Evolutionary conservation across 805 yeast genomes (phyloP).

Genomic region (Blastobotrys robertii): DNA sequence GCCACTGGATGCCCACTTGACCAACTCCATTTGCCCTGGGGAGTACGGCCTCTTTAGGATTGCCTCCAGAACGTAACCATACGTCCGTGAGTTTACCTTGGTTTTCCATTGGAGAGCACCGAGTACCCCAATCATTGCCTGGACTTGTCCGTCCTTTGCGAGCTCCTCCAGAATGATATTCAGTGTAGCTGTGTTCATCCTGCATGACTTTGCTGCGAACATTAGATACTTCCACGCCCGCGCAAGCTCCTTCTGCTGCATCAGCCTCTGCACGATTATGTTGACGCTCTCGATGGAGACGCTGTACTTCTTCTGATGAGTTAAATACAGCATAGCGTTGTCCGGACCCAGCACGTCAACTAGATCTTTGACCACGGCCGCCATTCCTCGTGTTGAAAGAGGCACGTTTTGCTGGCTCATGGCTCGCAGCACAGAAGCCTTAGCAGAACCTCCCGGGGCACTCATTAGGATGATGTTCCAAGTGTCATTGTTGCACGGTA

Average conservation of each 20-base stretch:
- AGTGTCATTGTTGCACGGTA: conserved; percentile 14
- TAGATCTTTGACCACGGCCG: conserved; percentile 9
- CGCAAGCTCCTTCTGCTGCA: conserved; percentile 4
- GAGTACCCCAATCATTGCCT: conserved; percentile 14
- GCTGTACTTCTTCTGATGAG: conserved; percentile 4
- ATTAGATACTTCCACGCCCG: conserved; percentile 17
- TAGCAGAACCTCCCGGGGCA: conserved; percentile 4
- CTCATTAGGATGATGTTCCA: conserved; percentile 16
- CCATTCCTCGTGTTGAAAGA: conserved; percentile 10
- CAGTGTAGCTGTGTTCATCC: conserved; percentile 10
- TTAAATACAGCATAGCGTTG: conserved; percentile 9
- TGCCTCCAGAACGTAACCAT: too few species aligned
- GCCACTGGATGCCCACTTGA: too few species aligned
- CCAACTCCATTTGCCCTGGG: too few species aligned
- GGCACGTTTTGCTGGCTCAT: conserved; percentile 11
- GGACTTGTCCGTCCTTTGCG: conserved; percentile 9
- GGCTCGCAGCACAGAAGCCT: conserved; percentile 6
- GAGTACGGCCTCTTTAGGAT: too few species aligned
- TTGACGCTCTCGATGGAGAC: conserved; percentile 11
- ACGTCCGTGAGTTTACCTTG: too few species aligned
- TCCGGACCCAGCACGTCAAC: conserved; percentile 10
- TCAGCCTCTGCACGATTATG: conserved; percentile 5
- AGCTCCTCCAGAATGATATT: conserved; percentile 10
- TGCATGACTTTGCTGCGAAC: conserved; percentile 5
- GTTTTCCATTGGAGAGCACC: conserved; percentile 5